A percentile compares a stretch with the other conserved stretches of the same genome.
These are phyloP conservation scores for Larix kaempferi DNA, from an alignment of 75 land plant genomes.

Conservation along the genomic window DNA sequence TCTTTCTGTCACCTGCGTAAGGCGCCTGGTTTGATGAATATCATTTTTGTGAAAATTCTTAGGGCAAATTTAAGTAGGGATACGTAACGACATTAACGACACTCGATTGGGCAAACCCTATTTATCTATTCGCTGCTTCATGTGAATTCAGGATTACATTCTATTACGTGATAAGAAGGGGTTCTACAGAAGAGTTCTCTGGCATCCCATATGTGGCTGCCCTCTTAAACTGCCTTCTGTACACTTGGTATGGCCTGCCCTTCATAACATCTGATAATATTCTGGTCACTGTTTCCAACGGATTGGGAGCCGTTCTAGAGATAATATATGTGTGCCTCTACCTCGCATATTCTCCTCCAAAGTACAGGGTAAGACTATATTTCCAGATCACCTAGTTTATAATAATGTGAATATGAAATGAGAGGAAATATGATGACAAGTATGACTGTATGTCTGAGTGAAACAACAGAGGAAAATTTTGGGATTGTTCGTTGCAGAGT, in stretches of 20 bases:
- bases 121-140: no score
- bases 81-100: no score
- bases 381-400: background rate
- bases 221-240: slow-evolving; percentile 73
- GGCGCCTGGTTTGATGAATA: background rate
- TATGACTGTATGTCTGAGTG: no score
- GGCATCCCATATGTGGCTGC: slow-evolving; percentile 73
- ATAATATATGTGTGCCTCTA: slow-evolving; percentile 47
- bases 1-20: slow-evolving; percentile 6
- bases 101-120: no score
- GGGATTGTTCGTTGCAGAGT: background rate
- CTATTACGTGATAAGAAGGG: slow-evolving; percentile 53
- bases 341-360: slow-evolving; percentile 30
- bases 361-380: slow-evolving; percentile 25
- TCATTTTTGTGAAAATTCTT: no score
- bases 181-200: slow-evolving; percentile 65
- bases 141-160: slow-evolving; percentile 50
- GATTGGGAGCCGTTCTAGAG: slow-evolving; percentile 50
- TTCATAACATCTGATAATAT: slow-evolving; percentile 66
- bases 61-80: no score
- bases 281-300: slow-evolving; percentile 63
- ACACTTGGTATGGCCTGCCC: slow-evolving; percentile 71
- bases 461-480: background rate
- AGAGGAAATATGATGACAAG: no score
- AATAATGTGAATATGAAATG: no score